Percentiles rank a stretch among this genome's conserved stretches.
Conservation (phyloP, 208 protist species). For the Naegleria fowleri region DNA sequence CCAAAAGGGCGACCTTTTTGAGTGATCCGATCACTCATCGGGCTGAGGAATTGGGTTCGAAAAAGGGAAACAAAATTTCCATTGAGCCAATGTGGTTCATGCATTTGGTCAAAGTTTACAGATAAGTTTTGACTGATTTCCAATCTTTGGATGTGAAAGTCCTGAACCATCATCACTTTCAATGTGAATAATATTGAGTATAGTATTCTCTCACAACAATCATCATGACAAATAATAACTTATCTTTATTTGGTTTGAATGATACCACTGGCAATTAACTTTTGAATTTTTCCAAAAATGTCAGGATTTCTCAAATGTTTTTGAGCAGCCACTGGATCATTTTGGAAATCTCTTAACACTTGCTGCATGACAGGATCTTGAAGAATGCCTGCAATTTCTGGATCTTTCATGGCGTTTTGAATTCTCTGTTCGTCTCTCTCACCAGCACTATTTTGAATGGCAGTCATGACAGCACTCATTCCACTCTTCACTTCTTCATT, state of each 20-base stretch:
- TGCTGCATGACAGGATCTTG: conserved; percentile 41
- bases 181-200: too few species aligned
- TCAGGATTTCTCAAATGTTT: conserved; percentile 69
- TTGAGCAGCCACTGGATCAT: conserved; percentile 36
- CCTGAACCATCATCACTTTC: too few species aligned
- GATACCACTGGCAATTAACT: conserved; percentile 88
- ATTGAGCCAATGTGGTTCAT: too few species aligned
- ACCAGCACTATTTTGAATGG: conserved; percentile 13
- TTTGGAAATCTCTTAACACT: conserved; percentile 44
- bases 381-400: conserved; percentile 84
- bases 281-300: conserved; percentile 85
- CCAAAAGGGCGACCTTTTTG: too few species aligned
- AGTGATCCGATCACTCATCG: too few species aligned
- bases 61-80: too few species aligned
- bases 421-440: conserved; percentile 73
- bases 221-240: too few species aligned
- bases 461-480: neutral
- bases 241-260: conserved; percentile 48
- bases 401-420: conserved; percentile 80
- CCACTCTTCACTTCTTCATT: conserved; percentile 50
- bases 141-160: too few species aligned
- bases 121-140: too few species aligned
- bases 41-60: too few species aligned
- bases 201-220: too few species aligned
- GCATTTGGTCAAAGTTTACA: too few species aligned